Evolutionary conservation across 371 early-diverging fungal species (phyloP).

Genomic region (Synchytrium microbalum): DNA sequence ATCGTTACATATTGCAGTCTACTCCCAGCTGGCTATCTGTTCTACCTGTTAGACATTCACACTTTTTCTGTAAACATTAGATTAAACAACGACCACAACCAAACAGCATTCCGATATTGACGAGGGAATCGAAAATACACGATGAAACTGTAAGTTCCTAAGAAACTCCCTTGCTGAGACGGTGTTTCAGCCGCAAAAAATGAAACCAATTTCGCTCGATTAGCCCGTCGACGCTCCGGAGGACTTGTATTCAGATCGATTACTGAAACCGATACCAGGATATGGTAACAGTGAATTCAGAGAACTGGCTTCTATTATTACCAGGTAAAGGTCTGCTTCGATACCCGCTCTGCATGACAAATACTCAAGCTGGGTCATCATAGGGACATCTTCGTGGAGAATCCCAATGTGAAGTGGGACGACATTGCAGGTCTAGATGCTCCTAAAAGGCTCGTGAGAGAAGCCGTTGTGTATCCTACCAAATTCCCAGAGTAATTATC

Average conservation of each 20-base stretch:
- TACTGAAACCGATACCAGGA: constrained; percentile 39
- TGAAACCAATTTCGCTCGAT: background rate
- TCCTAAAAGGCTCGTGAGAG: constrained; percentile 53
- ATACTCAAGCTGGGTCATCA: too few relatives aligned
- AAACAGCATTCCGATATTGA: background rate
- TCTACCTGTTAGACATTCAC: too few relatives aligned
- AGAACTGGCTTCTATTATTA: constrained; percentile 40
- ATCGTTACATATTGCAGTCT: background rate
- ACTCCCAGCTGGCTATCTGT: background rate
- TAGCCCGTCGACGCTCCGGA: constrained; percentile 1
- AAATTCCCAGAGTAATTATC: constrained; percentile 32
- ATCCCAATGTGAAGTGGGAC: constrained; percentile 46
- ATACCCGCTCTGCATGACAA: too few relatives aligned
- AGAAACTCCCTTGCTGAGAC: background rate
- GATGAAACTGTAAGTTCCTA: background rate
- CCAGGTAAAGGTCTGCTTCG: constrained; percentile 12
- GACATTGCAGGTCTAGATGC: constrained; percentile 55
- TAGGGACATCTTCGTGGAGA: constrained; percentile 37
- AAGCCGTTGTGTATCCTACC: constrained; percentile 63
- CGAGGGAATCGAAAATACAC: too few relatives aligned
- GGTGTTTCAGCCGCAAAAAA: background rate
- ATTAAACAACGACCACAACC: background rate
- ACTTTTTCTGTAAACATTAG: too few relatives aligned
- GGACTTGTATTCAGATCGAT: constrained; percentile 16
- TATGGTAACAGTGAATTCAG: constrained; percentile 29